These are phyloP conservation scores for Cercospora berteroae DNA, from an alignment of 2,329 filamentous ascomycete genomes.

Conservation along the genomic window DNA sequence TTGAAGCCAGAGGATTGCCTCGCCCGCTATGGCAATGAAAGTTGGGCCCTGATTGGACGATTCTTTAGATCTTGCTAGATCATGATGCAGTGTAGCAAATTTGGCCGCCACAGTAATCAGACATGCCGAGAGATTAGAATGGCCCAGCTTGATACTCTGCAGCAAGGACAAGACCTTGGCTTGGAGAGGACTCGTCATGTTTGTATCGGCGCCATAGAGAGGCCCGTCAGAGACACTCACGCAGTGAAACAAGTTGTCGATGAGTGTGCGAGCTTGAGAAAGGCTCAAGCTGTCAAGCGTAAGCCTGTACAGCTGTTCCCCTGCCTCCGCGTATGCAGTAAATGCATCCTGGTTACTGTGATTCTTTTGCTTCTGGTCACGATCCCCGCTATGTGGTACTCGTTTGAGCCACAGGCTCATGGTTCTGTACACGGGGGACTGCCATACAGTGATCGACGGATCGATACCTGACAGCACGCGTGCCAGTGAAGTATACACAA, in stretches of 20 bases:
- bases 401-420: slow-evolving; percentile 35
- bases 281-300: slow-evolving; percentile 63
- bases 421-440: slow-evolving; percentile 31
- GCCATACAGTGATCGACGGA: slow-evolving; percentile 26
- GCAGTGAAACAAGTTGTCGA: slow-evolving; percentile 68
- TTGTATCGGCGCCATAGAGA: slow-evolving; percentile 68
- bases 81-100: slow-evolving; percentile 69
- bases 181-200: slow-evolving; percentile 71
- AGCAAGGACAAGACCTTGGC: slow-evolving; percentile 66
- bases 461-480: slow-evolving; percentile 40
- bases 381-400: slow-evolving; percentile 26
- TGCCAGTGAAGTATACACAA: slow-evolving; percentile 44
- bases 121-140: slow-evolving; percentile 63
- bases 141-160: slow-evolving; percentile 65
- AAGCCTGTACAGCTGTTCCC: slow-evolving; percentile 75
- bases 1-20: slow-evolving; percentile 69
- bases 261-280: slow-evolving; percentile 64
- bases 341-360: slow-evolving; percentile 71
- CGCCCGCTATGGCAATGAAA: slow-evolving; percentile 85
- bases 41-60: slow-evolving; percentile 58
- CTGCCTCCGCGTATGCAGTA: slow-evolving; percentile 76
- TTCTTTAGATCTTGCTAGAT: slow-evolving; percentile 29
- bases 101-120: slow-evolving; percentile 68
- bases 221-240: slow-evolving; percentile 68
- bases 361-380: slow-evolving; percentile 13